A percentile compares a stretch with the other conserved stretches of the same genome.
Evolutionary conservation across 768 basidiomycete genomes (phyloP).

Genomic region (Boletus rufocinnamomeus): DNA sequence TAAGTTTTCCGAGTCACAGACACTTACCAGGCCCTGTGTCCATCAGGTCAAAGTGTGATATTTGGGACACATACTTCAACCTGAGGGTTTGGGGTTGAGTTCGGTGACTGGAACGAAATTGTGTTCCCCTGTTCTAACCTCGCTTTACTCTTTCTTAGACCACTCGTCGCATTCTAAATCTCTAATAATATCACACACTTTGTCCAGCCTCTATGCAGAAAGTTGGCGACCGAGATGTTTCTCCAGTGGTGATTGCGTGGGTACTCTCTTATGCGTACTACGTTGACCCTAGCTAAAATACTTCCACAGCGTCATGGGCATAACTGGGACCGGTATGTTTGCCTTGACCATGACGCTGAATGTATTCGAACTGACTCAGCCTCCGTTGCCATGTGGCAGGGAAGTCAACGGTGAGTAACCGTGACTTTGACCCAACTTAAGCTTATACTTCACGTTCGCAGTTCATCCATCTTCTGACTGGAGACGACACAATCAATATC

Average conservation of each 20-base stretch:
- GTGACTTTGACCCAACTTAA: background rate
- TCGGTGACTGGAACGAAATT: background rate
- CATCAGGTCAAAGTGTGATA: background rate
- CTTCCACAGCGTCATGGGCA: background rate
- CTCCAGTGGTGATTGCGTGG: background rate
- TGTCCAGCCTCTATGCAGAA: background rate
- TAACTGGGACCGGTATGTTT: background rate
- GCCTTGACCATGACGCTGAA: background rate
- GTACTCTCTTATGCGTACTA: background rate
- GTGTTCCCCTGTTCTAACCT: background rate
- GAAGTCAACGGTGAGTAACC: background rate
- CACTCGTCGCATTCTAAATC: too few relatives aligned
- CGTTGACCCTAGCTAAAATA: background rate
- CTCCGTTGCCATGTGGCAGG: background rate
- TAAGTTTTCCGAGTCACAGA: background rate
- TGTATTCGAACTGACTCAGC: background rate
- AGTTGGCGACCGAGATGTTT: background rate
- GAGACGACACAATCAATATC: background rate
- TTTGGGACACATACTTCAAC: background rate
- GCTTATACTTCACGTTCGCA: background rate
- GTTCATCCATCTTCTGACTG: background rate
- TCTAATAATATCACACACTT: too few relatives aligned
- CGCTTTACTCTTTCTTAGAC: background rate
- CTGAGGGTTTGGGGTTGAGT: background rate
- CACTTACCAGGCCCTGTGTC: background rate